Conservation (phyloP, 2,329 filamentous ascomycete genomes). For the Mycocentrospora acerina region DNA sequence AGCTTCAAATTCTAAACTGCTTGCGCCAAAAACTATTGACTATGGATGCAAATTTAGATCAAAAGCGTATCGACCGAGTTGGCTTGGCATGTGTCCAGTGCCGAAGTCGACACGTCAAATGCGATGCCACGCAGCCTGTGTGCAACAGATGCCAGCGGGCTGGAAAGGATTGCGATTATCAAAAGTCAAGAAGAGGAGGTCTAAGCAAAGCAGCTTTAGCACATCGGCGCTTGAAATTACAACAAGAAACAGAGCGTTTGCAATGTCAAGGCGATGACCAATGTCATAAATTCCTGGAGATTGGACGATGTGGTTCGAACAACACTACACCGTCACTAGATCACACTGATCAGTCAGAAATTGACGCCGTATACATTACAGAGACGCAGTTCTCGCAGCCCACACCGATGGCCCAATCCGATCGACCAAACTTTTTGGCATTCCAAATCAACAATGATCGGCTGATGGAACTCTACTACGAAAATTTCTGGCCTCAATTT, state of each 20-base stretch:
- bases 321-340: not conserved
- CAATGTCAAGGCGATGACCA: conserved; percentile 1
- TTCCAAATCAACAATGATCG: conserved; percentile 31
- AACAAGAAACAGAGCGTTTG: conserved; percentile 23
- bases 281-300: not conserved
- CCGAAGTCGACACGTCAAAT: conserved; percentile 37
- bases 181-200: conserved; percentile 37
- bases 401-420: not conserved
- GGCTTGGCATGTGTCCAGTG: conserved; percentile 37
- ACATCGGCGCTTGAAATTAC: conserved; percentile 26
- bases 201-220: conserved; percentile 37
- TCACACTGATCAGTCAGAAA: conserved; percentile 1
- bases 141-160: conserved; percentile 36
- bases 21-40: too few species aligned
- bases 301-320: conserved; percentile 1
- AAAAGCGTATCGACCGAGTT: conserved; percentile 31
- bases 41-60: conserved; percentile 21
- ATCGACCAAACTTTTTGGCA: conserved; percentile 10
- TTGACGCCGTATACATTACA: conserved; percentile 5
- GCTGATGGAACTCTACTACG: conserved; percentile 34
- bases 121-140: conserved; percentile 33
- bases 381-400: conserved; percentile 4
- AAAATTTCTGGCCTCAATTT: conserved; percentile 56
- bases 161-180: conserved; percentile 36
- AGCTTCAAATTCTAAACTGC: too few species aligned